phyloP scores from a whole-genome alignment of 2,329 filamentous ascomycete species.

The Lecanicillium sp. region DNA sequence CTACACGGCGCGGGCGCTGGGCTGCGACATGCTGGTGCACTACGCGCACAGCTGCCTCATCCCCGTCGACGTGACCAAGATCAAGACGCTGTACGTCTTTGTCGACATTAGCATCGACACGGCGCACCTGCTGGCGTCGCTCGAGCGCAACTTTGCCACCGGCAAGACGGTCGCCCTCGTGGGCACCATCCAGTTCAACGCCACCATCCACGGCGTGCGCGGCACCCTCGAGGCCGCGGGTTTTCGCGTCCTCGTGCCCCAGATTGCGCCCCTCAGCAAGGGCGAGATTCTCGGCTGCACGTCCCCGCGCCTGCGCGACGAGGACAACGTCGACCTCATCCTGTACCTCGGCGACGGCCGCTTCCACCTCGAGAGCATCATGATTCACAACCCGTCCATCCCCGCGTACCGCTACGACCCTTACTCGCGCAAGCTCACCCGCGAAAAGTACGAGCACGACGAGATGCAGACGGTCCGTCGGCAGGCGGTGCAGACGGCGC shows the following conservation, averaged over 20 bases:
- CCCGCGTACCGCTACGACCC: slow-evolving; percentile 96
- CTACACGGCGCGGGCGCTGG: slow-evolving; percentile 88
- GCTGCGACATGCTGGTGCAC: slow-evolving; percentile 90
- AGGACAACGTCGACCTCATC: slow-evolving; percentile 62
- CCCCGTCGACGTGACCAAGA: slow-evolving; percentile 91
- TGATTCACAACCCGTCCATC: slow-evolving; percentile 93
- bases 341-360: slow-evolving; percentile 87
- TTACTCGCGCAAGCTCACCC: slow-evolving; percentile 84
- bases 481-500: slow-evolving; percentile 68
- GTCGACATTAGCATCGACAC: slow-evolving; percentile 97
- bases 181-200: slow-evolving; percentile 98
- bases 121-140: slow-evolving; percentile 73
- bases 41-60: slow-evolving; percentile 97
- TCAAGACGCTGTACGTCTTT: slow-evolving; percentile 96
- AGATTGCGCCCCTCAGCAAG: slow-evolving; percentile 81
- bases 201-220: slow-evolving; percentile 82
- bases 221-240: slow-evolving; percentile 73
- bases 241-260: slow-evolving; percentile 79
- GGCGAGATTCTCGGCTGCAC: slow-evolving; percentile 98
- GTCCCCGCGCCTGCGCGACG: slow-evolving; percentile 60
- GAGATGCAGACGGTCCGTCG: slow-evolving; percentile 80
- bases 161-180: slow-evolving; percentile 89
- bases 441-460: slow-evolving; percentile 84
- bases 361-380: slow-evolving; percentile 95
- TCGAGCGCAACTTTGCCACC: slow-evolving; percentile 79